phyloP scores from a whole-genome alignment of 2,329 filamentous ascomycete genomes.

The Coniochaeta pulveracea region DNA sequence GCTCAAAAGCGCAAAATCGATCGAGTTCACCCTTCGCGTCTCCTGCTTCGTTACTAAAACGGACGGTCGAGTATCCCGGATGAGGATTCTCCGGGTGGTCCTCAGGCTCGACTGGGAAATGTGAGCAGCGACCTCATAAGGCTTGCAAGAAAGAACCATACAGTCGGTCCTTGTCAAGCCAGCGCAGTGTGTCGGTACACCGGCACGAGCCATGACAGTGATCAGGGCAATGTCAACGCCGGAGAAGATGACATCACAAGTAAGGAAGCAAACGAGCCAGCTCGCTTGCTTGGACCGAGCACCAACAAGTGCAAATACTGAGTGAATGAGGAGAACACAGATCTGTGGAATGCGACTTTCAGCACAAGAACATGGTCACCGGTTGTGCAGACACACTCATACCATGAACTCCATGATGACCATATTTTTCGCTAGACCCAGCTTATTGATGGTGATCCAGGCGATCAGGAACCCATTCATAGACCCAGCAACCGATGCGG shows the following conservation, averaged over 20 bases:
- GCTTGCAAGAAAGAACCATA: slow-evolving; percentile 6
- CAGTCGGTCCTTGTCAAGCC: slow-evolving; percentile 17
- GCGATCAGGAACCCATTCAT: slow-evolving; percentile 23
- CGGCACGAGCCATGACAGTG: slow-evolving; percentile 19
- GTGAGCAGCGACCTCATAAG: background rate
- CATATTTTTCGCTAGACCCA: slow-evolving; percentile 17
- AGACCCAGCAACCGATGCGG: slow-evolving; percentile 16
- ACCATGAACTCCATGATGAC: slow-evolving; percentile 23
- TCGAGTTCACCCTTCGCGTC: slow-evolving; percentile 17
- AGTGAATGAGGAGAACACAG: slow-evolving; percentile 19
- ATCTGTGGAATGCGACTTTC: slow-evolving; percentile 14
- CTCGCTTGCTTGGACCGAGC: slow-evolving; percentile 12
- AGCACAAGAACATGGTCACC: background rate
- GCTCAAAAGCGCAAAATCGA: slow-evolving; percentile 19
- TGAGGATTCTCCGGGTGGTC: slow-evolving; percentile 1
- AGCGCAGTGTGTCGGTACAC: slow-evolving; percentile 21
- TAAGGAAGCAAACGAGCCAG: slow-evolving; percentile 17
- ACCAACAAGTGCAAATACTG: slow-evolving; percentile 18
- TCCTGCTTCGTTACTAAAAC: slow-evolving; percentile 17
- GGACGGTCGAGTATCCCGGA: slow-evolving; percentile 15
- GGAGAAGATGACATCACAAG: slow-evolving; percentile 19
- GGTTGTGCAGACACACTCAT: slow-evolving; percentile 7
- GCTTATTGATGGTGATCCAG: slow-evolving; percentile 15
- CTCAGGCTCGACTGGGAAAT: slow-evolving; percentile 4
- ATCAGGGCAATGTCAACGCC: slow-evolving; percentile 20